phyloP scores from a whole-genome alignment of 495 filamentous ascomycete genomes.

The Parachaetomium inaequale region DNA sequence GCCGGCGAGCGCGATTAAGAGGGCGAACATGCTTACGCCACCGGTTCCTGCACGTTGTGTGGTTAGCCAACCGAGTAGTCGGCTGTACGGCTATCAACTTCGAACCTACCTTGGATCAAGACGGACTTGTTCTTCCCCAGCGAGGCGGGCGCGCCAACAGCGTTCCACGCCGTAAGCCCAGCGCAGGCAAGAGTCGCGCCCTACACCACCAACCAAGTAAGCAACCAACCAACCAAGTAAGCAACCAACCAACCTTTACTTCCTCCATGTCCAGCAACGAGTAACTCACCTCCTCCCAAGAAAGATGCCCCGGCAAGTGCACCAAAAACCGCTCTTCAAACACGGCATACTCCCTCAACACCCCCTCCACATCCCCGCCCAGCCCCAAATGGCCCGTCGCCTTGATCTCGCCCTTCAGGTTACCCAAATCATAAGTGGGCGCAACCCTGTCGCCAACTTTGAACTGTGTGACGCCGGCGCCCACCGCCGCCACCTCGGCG shows the following conservation, averaged over 20 bases:
- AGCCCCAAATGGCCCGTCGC: background rate
- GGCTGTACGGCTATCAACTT: background rate
- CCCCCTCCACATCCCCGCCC: constrained; percentile 29
- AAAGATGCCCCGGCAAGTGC: constrained; percentile 26
- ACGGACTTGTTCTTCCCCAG: background rate
- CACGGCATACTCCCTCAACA: constrained; percentile 32
- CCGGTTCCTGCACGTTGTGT: constrained; percentile 20
- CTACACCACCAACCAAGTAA: background rate
- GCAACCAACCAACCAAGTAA: background rate
- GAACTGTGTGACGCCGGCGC: background rate
- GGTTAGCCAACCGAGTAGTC: background rate
- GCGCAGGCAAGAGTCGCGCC: constrained; percentile 17
- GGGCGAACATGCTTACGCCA: constrained; percentile 24
- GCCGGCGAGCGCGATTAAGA: constrained; percentile 23
- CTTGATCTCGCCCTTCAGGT: background rate
- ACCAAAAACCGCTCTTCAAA: constrained; percentile 27
- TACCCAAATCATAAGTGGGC: background rate
- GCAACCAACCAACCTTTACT: background rate
- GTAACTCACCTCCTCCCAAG: constrained; percentile 20
- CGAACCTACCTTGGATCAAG: constrained; percentile 1
- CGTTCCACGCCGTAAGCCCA: constrained; percentile 17
- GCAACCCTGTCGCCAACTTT: background rate
- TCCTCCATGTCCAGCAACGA: background rate
- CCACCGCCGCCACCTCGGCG: constrained; percentile 3
- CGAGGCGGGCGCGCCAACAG: constrained; percentile 9